Base-by-base conservation (phyloP, 805 yeast genomes). In the Teunomyces gatunensis region DNA sequence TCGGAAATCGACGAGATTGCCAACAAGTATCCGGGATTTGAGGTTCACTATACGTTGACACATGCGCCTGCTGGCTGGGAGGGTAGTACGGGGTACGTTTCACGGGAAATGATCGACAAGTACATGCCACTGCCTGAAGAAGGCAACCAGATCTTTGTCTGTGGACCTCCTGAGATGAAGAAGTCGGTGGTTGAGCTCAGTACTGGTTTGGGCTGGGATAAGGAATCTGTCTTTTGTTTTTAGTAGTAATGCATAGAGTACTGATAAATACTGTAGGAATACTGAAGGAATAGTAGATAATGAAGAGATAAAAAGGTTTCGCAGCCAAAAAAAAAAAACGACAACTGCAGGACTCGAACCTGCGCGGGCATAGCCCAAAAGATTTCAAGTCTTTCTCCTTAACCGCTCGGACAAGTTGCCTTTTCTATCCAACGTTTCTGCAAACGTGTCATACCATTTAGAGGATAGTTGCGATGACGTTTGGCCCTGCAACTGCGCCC, bases 121-220 rank as follows among this genome's bases (percentile, higher is more conserved):
- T 69, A 78, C 55, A 61, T 86, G 55, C 90, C 91, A 12, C 51
- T 52, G 17, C 73, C 81, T 2, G 62, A 73, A 23, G 57, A 56
- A 2, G 71, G 77, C n/a, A 75, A 80, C 45, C 79, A 83, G 54
- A 73, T 87, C 32, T 75, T 85, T 49, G 74, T 87, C 34, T 86
- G 91, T 68, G 95, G 95, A 10, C 91, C 91, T 17, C 79, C 80
- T 54, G 84, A 74, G 36, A 79, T 87, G 87, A 84, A 82, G 57
- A 74, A 73, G 51, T 58, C 63, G 32, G 73, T 84, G 51, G 63
- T 79, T 7, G 70, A 73, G 33, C 70, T 74, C 44, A 74, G 88
- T 12, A 69, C 70, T 39, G 81, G 79, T 34, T 66, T 84, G 47
- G 91, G 92, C 1, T 87, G 89, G 81, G 74, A 68, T 17, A 67